These are phyloP conservation scores for Viridothelium virens DNA, from an alignment of 495 filamentous ascomycete genomes.

Conservation along the genomic window DNA sequence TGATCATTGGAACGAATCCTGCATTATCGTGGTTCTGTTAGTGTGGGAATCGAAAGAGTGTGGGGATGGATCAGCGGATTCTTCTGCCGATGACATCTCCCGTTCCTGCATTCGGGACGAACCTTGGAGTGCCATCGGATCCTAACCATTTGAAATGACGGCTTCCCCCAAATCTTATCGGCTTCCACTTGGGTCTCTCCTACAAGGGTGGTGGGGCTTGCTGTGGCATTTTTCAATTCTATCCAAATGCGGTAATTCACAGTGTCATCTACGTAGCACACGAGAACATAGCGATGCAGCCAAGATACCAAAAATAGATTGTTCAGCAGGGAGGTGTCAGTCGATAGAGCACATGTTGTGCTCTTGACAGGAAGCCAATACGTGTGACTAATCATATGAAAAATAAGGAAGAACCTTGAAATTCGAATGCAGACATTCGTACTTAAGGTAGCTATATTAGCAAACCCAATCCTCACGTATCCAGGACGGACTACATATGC, in stretches of 20 bases:
- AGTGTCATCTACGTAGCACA: background rate
- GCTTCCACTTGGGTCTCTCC: background rate
- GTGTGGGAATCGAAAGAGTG: background rate
- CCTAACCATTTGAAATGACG: too few relatives aligned
- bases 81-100: background rate
- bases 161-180: too few relatives aligned
- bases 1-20: too few relatives aligned
- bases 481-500: background rate
- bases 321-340: background rate
- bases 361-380: too few relatives aligned
- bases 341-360: too few relatives aligned
- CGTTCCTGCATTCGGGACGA: background rate
- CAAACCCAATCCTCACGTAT: background rate
- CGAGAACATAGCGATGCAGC: too few relatives aligned
- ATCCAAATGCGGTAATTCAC: background rate
- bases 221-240: background rate
- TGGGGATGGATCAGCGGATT: background rate
- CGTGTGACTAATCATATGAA: too few relatives aligned
- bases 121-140: background rate
- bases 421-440: too few relatives aligned
- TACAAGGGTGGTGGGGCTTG: background rate
- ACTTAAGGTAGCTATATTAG: too few relatives aligned
- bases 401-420: too few relatives aligned
- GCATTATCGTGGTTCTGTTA: background rate
- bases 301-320: background rate